Base-by-base conservation (phyloP, 768 basidiomycete genomes). In the Termitomyces titanicus region DNA sequence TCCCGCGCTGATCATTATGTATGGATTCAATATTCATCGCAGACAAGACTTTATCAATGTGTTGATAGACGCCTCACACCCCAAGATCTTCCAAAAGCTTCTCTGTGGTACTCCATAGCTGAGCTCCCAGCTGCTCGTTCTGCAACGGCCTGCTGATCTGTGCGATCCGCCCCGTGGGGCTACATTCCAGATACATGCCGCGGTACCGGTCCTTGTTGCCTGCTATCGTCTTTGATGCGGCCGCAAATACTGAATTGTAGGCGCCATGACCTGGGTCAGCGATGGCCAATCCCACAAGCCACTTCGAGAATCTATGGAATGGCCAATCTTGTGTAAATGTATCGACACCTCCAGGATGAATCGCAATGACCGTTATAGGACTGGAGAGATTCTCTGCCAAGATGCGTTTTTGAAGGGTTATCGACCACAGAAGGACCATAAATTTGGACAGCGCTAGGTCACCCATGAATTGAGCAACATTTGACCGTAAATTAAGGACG, bases 401-500 rank as follows among this genome's bases (percentile, higher is more conserved):
- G 27, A 86, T 66, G 20, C 64, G 76, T 33, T 69, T 70, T 54
- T 86, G 82, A 17, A 86, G 67, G 57, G 79, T 73, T 27, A 71
- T 75, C 1, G 75, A 76, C 56, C 74, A 83, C 17, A 85, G 70
- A 29, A 79, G 66, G 47, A 72, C 74, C 17, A 78, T 74, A n/a
- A 84, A 66, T 63, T 86, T 86, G 45, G 79, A 70, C 34, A 74
- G 64, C 0, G 63, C 85, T 85, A n/a, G 7, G 31, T 7, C 25
- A 18, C 9, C 3, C 27, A 8, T 20, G 18, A 27, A 25, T 42
- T 17, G 13, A 5, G 29, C n/a, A 25, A 4, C 33, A 33, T 11
- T 2, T 29, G 15, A 27, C 12, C 27, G 15, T 10, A 13, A 10
- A 45, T 38, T 15, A 37, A 3, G 45, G 18, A 57, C 64, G 25